A percentile compares a stretch with the other conserved stretches of the same genome.
Evolutionary conservation across 2,329 filamentous ascomycete genomes (phyloP).

Genomic region (Alternaria angustiovoidea): DNA sequence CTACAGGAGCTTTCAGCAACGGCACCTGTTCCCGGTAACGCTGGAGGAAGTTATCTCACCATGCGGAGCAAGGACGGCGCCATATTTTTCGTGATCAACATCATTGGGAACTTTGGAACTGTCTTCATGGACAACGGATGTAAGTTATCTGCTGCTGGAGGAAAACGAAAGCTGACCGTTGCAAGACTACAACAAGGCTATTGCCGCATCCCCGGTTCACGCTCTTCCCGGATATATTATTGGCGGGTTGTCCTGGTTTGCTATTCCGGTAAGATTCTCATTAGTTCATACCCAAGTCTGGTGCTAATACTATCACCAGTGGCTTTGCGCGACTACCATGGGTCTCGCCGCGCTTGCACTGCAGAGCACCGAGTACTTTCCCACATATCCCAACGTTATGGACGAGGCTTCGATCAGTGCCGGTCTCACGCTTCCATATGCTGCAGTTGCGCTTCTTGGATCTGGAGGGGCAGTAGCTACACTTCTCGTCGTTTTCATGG

Average conservation of each 20-base stretch:
- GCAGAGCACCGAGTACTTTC: slow-evolving; percentile 52
- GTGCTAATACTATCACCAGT: slow-evolving; percentile 24
- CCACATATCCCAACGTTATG: slow-evolving; percentile 52
- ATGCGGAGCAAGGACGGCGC: slow-evolving; percentile 82
- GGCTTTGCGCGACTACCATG: slow-evolving; percentile 57
- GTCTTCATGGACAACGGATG: slow-evolving; percentile 88
- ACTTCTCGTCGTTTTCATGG: slow-evolving; percentile 58
- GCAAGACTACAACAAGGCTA: slow-evolving; percentile 80
- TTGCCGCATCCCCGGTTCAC: slow-evolving; percentile 83
- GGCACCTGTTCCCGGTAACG: slow-evolving; percentile 81
- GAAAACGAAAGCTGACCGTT: slow-evolving; percentile 5
- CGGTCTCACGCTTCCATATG: slow-evolving; percentile 44
- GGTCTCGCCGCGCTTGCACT: slow-evolving; percentile 56
- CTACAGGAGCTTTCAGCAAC: slow-evolving; percentile 71
- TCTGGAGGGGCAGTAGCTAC: slow-evolving; percentile 43
- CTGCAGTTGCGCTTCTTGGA: slow-evolving; percentile 42
- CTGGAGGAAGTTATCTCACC: slow-evolving; percentile 81
- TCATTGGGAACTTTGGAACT: slow-evolving; percentile 82
- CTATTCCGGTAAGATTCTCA: slow-evolving; percentile 49
- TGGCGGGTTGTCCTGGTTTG: slow-evolving; percentile 56
- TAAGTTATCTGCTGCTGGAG: not conserved
- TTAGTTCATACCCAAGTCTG: not conserved
- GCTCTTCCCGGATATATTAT: slow-evolving; percentile 74
- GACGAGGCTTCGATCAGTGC: slow-evolving; percentile 34
- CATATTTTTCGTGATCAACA: slow-evolving; percentile 92